phyloP scores from a whole-genome alignment of 768 basidiomycete species.

The Podaxis rugospora region DNA sequence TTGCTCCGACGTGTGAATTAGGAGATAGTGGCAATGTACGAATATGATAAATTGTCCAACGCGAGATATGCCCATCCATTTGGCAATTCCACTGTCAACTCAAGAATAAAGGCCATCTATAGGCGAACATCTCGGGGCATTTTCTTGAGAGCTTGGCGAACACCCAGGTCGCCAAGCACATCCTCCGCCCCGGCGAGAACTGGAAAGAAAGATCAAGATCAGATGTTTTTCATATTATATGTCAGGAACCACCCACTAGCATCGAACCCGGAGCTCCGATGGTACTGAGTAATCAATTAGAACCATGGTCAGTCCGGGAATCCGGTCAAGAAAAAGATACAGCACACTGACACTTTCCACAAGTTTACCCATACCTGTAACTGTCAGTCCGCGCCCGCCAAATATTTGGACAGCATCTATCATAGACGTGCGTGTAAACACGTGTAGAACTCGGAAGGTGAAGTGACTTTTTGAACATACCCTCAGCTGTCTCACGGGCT shows the following conservation, averaged over 20 bases:
- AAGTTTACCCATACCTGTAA: conserved; percentile 81
- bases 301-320: not conserved
- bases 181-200: conserved; percentile 63
- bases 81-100: not conserved
- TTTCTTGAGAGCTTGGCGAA: conserved; percentile 29
- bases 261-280: conserved; percentile 80
- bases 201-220: conserved; percentile 14
- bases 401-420: conserved; percentile 82
- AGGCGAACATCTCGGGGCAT: conserved; percentile 28
- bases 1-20: not conserved
- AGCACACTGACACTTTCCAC: conserved; percentile 66
- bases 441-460: conserved; percentile 38
- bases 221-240: not conserved
- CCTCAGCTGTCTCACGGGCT: conserved; percentile 70
- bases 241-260: conserved; percentile 44
- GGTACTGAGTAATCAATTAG: conserved; percentile 48
- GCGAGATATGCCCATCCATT: not conserved
- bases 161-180: conserved; percentile 27
- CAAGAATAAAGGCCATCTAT: not conserved
- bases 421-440: not conserved
- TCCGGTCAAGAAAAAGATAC: not conserved
- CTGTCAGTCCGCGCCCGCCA: conserved; percentile 84
- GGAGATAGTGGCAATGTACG: not conserved
- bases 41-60: not conserved
- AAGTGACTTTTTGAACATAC: conserved; percentile 18